Evolutionary conservation across 768 basidiomycete genomes (phyloP).

Genomic region (Lanmaoa rubissima): DNA sequence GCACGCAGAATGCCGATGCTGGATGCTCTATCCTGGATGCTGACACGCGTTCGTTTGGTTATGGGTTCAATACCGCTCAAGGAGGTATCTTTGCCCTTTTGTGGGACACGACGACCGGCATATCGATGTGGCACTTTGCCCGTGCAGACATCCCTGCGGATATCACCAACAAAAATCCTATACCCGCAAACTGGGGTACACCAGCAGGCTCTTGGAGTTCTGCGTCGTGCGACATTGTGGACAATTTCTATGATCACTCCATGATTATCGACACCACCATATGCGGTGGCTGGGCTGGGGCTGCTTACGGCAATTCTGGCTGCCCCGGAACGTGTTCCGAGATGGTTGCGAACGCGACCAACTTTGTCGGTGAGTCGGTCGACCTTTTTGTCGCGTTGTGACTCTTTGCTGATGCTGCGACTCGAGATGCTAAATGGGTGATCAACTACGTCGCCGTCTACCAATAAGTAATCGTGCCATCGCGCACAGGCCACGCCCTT

Average conservation of each 20-base stretch:
- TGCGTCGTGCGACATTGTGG: slow-evolving; percentile 43
- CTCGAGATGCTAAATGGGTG: slow-evolving; percentile 48
- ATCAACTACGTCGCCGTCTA: slow-evolving; percentile 57
- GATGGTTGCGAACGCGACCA: slow-evolving; percentile 51
- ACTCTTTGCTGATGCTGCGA: not conserved
- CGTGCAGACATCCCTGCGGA: slow-evolving; percentile 50
- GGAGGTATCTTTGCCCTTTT: slow-evolving; percentile 60
- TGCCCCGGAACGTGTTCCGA: slow-evolving; percentile 45
- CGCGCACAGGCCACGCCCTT: not conserved
- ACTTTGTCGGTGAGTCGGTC: slow-evolving; percentile 45
- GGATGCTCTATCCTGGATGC: slow-evolving; percentile 50
- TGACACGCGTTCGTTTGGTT: slow-evolving; percentile 40
- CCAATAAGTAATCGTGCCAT: slow-evolving; percentile 25
- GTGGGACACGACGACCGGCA: slow-evolving; percentile 47
- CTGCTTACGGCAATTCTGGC: slow-evolving; percentile 22
- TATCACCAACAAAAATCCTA: slow-evolving; percentile 41
- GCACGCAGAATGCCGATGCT: slow-evolving; percentile 37
- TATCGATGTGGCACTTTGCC: slow-evolving; percentile 56
- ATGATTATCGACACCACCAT: slow-evolving; percentile 41
- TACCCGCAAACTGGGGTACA: slow-evolving; percentile 47
- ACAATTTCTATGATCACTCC: slow-evolving; percentile 49
- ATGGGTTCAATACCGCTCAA: slow-evolving; percentile 28
- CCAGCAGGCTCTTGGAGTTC: slow-evolving; percentile 54
- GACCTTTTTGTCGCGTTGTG: not conserved
- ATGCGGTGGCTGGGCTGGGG: slow-evolving; percentile 32